A percentile compares a stretch with the other conserved stretches of the same genome.
Conservation (phyloP, 176 grass and related monocot species). For the Bothriochloa decipiens region DNA sequence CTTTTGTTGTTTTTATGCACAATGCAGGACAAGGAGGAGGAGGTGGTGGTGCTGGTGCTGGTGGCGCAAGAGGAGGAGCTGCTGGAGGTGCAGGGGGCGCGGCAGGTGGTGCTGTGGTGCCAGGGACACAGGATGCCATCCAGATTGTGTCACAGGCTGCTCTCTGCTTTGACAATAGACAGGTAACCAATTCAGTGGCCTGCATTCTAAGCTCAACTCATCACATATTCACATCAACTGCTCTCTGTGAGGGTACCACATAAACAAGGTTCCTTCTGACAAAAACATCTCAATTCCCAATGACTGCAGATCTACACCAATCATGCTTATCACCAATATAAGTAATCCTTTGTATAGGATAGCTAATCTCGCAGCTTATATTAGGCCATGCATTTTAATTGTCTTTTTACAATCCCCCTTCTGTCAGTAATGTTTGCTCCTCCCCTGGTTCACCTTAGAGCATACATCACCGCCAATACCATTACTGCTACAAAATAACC, state of each 20-base stretch:
- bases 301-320: background rate
- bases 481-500: background rate
- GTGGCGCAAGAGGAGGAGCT: background rate
- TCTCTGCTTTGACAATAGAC: constrained; percentile 71
- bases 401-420: background rate
- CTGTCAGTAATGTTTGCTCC: background rate
- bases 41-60: background rate
- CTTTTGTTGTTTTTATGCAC: background rate
- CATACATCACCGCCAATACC: background rate
- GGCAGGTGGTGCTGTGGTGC: constrained; percentile 25
- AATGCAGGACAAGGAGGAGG: constrained; percentile 59
- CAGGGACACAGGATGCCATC: constrained; percentile 70
- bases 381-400: background rate
- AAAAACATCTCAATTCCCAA: constrained; percentile 12
- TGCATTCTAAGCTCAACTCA: background rate
- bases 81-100: constrained; percentile 2
- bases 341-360: background rate
- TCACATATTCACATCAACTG: too few species aligned
- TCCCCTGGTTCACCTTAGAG: background rate
- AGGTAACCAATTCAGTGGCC: constrained; percentile 17
- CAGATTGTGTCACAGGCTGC: constrained; percentile 80
- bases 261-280: background rate
- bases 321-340: background rate
- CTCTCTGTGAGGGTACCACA: too few species aligned
- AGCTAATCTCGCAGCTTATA: background rate